Conservation (phyloP, 768 basidiomycete genomes). For the Xerocomellus intermedius region DNA sequence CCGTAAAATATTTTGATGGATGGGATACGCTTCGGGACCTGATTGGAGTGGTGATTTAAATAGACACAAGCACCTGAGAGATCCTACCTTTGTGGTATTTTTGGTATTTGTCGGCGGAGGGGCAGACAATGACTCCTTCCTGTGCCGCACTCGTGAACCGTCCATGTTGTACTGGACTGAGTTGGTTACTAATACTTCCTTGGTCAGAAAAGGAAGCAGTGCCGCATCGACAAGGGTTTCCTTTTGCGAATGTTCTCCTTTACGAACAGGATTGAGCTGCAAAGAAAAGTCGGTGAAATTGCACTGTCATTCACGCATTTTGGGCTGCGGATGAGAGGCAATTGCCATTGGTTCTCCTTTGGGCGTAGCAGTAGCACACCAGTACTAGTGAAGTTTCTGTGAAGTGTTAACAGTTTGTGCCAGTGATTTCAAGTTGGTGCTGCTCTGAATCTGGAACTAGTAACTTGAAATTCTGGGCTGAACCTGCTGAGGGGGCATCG, state of each 20-base stretch:
- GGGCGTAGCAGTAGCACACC: background rate
- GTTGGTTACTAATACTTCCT: background rate
- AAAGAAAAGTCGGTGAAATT: background rate
- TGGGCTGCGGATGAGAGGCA: slow-evolving; percentile 7
- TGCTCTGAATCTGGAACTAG: no score
- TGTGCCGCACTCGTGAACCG: slow-evolving; percentile 19
- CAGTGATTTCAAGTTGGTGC: background rate
- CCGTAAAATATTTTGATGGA: slow-evolving; percentile 11
- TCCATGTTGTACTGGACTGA: background rate
- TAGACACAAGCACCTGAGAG: background rate
- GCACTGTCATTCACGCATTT: background rate
- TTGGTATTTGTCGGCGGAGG: background rate
- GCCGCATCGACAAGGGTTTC: background rate
- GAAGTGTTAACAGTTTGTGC: background rate
- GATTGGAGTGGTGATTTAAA: background rate
- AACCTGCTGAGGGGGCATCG: background rate
- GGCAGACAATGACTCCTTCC: slow-evolving; percentile 9
- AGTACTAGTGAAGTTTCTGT: background rate
- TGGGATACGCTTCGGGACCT: slow-evolving; percentile 1
- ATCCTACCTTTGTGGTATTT: slow-evolving; percentile 7
- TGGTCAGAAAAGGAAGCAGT: slow-evolving; percentile 15
- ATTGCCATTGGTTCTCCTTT: slow-evolving; percentile 5
- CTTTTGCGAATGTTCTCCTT: background rate
- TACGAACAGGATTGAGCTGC: background rate
- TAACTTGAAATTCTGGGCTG: no score